These are phyloP conservation scores for Diaporthe sp. DNA, from an alignment of 2,329 filamentous ascomycete genomes.

Conservation along the genomic window DNA sequence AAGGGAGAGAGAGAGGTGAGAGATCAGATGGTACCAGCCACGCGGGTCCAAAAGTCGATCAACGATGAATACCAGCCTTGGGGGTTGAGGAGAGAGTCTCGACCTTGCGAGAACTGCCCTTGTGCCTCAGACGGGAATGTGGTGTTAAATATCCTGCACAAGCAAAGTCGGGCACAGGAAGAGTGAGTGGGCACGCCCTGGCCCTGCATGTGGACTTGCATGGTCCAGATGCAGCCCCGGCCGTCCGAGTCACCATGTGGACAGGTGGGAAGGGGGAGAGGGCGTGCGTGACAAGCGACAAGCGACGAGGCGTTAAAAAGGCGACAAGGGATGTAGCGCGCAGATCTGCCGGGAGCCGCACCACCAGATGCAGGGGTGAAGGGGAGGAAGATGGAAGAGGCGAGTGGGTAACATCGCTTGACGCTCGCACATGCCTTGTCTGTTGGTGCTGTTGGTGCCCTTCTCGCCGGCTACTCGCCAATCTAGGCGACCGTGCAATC, in stretches of 20 bases:
- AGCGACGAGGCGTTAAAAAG: constrained; percentile 14
- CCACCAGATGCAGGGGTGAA: constrained; percentile 29
- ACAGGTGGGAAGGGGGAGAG: constrained; percentile 7
- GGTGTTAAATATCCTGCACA: constrained; percentile 38
- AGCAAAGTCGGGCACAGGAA: constrained; percentile 23
- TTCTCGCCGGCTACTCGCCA: constrained; percentile 34
- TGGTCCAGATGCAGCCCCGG: constrained; percentile 12
- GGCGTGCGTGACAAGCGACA: constrained; percentile 9
- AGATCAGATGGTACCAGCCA: constrained; percentile 33
- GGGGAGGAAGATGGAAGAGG: not conserved
- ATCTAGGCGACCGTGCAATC: constrained; percentile 36
- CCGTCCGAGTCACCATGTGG: constrained; percentile 14
- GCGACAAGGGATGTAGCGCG: constrained; percentile 32
- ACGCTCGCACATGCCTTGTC: constrained; percentile 9
- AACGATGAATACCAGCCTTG: constrained; percentile 16
- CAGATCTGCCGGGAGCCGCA: constrained; percentile 37
- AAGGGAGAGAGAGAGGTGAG: constrained; percentile 31
- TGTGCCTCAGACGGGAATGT: constrained; percentile 37
- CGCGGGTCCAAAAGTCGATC: constrained; percentile 22
- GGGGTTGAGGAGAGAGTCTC: constrained; percentile 21
- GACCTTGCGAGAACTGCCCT: constrained; percentile 19
- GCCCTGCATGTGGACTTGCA: constrained; percentile 26
- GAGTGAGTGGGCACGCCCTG: constrained; percentile 30
- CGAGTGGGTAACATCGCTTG: constrained; percentile 34
- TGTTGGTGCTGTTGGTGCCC: no score